Percentiles rank a stretch among this genome's conserved stretches.
Conservation (phyloP, 2,329 filamentous ascomycete species). For the Trichoderma koningii region DNA sequence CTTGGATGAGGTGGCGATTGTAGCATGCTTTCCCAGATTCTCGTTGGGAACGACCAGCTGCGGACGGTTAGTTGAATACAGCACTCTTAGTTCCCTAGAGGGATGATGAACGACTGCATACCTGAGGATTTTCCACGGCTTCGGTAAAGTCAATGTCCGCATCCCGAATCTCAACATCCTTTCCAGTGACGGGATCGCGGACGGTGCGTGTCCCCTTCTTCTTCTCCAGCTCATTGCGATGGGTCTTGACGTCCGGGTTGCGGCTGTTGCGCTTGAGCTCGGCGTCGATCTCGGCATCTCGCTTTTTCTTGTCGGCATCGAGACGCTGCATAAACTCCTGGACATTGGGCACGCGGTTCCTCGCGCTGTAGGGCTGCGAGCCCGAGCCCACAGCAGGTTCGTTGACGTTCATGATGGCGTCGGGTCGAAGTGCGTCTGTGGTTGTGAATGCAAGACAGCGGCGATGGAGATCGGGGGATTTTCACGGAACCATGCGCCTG, state of each 20-base stretch:
- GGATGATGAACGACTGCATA: conserved; percentile 37
- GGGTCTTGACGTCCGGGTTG: conserved; percentile 45
- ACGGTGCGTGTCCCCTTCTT: conserved; percentile 66
- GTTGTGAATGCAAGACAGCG: not conserved
- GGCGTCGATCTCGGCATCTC: conserved; percentile 71
- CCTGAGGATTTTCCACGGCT: conserved; percentile 69
- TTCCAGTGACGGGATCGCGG: conserved; percentile 85
- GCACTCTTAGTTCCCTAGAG: not conserved
- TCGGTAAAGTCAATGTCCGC: conserved; percentile 69
- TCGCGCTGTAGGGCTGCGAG: conserved; percentile 74
- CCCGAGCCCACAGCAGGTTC: conserved; percentile 48
- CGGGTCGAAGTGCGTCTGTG: not conserved
- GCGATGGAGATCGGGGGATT: no score
- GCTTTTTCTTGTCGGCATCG: conserved; percentile 74
- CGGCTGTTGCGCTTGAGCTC: conserved; percentile 46
- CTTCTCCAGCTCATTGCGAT: conserved; percentile 45
- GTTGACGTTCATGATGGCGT: conserved; percentile 42
- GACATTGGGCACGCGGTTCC: conserved; percentile 84
- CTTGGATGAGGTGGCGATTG: conserved; percentile 68
- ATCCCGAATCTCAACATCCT: conserved; percentile 83
- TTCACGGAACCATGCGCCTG: not conserved
- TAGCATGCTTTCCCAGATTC: conserved; percentile 75
- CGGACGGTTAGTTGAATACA: conserved; percentile 4
- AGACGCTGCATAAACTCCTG: conserved; percentile 78
- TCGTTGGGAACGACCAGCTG: conserved; percentile 85